Base-by-base conservation (phyloP, 2,329 filamentous ascomycete species). In the Clarireedia hainanense region DNA sequence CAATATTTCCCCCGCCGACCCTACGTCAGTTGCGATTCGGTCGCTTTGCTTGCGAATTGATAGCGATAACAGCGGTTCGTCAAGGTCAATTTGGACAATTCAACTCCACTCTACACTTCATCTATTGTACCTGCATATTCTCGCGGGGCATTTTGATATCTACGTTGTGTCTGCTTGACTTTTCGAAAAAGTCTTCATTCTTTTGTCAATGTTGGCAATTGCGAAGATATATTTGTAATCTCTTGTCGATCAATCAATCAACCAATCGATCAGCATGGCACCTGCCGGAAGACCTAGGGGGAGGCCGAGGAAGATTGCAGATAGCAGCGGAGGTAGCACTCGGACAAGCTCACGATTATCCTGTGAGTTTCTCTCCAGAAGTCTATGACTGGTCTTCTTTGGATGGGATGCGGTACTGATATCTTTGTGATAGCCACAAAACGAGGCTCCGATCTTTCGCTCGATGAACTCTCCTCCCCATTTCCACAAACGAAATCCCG, bases 271-370 rank as follows among this genome's bases (percentile, higher is more conserved):
- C n/a, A 23, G 36, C 50, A 66, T 63, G 60, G 56, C 63, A 5
- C 54, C 59, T 9, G 46, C 52, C 17, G 46, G 52, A 47, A 59
- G 48, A 57, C 53, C 59, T 4, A 61, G 64, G 60, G 62, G 63
- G n/a, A 57, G 64, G 36, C 60, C 61, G 7, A 59, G 49, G 27
- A 67, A 62, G 46, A 14, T 46, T 15, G 20, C 27, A 30, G 51
- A 54, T 17, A 57, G 34, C 48, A 63, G 58, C 46, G 51, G 52
- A 9, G 50, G 52, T 26, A 57, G 39, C 20, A 61, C 58, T 50
- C 48, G 56, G 10, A 45, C 60, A 42, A 57, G 42, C 26, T 65
- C 63, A 14, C 61, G 62, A 59, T 46, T 58, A 47, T 61, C 64
- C 20, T 64, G 65, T 66, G 60, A 60, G 65, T 63, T 24, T 42